Evolutionary conservation across 2,329 filamentous ascomycete species (phyloP).

Genomic region (Coleophoma crateriformis): DNA sequence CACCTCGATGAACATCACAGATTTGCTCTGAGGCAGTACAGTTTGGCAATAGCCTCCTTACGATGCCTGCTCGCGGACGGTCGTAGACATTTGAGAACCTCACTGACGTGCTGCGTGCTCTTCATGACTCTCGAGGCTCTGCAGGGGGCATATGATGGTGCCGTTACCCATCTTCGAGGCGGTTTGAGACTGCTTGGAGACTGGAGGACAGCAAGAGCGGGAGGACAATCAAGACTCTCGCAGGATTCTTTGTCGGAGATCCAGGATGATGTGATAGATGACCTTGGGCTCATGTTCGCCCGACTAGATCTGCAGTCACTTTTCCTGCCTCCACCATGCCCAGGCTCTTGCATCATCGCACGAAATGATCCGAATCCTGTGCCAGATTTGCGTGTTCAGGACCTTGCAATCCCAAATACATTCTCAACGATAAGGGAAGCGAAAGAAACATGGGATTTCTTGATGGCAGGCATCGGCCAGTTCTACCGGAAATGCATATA

Average conservation of each 20-base stretch:
- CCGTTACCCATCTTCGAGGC: conserved; percentile 23
- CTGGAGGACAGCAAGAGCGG: conserved; percentile 24
- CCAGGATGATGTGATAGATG: conserved; percentile 25
- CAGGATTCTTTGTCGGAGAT: conserved; percentile 26
- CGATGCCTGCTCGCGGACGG: conserved; percentile 21
- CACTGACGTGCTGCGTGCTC: conserved; percentile 23
- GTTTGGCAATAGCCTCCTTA: conserved; percentile 22
- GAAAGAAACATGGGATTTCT: conserved; percentile 22
- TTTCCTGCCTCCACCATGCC: conserved; percentile 23
- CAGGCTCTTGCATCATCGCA: not conserved
- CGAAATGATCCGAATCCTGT: conserved; percentile 11
- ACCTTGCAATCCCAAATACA: conserved; percentile 18
- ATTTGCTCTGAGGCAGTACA: conserved; percentile 23
- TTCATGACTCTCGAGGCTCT: conserved; percentile 27
- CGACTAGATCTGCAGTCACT: conserved; percentile 24
- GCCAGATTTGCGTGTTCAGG: conserved; percentile 23
- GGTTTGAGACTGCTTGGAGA: conserved; percentile 24
- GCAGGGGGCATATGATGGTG: conserved; percentile 24
- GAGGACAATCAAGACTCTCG: conserved; percentile 21
- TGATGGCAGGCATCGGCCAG: conserved; percentile 25
- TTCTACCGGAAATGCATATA: conserved; percentile 23
- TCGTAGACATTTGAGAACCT: conserved; percentile 23
- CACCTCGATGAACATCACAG: conserved; percentile 25
- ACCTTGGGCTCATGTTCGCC: conserved; percentile 25
- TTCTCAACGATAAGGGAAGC: conserved; percentile 23